Base-by-base conservation (phyloP, 257 asterid species). In the Nicotiana attenuata region DNA sequence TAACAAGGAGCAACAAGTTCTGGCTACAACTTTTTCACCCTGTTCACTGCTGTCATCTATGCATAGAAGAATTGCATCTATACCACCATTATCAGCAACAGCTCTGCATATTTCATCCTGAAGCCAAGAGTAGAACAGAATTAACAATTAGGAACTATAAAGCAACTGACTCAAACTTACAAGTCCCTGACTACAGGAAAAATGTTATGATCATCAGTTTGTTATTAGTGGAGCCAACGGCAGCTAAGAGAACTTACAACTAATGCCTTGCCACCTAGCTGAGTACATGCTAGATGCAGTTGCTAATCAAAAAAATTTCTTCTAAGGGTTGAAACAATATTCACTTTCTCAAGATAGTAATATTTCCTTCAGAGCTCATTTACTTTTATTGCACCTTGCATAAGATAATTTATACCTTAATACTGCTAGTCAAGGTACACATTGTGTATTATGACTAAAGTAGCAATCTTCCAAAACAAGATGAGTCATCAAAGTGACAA, bases 21-120 rank as follows among this genome's bases (percentile, higher is more conserved):
- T 94, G 80, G 97, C 97, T 68, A 88, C 91, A n/a, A 84, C 85
- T 66, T 73, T 81, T 83, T 90, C 93, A 24, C 97, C 90, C 83
- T 88, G 95, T 80, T 89, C 75, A 79, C 95, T 91, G 83, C 95
- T 92, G 80, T 92, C 93, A 57, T 94, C 99, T 81, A 94, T 83
- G 59, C 95, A 92, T 41, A 66, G 81, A 61, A 96, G 91, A 86
- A 91, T 83, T 45, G 91, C 95, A 87, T 91, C 98, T 83, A 96
- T 89, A 81, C 99, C 98, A 76, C 97, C 97, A 75, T 64, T 80
- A 69, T 89, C 81, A 82, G 97, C 94, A 77, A 93, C 87, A 50
- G 97, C 88, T 89, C 91, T 91, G 92, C 99, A 96, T 86, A 96
- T 92, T 80, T 96, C 99, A 28, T 96, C 99, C 98, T 96, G 92